Conservation (phyloP, 225 moss, liverwort and hornwort genomes). For the Anthoceros angustus region DNA sequence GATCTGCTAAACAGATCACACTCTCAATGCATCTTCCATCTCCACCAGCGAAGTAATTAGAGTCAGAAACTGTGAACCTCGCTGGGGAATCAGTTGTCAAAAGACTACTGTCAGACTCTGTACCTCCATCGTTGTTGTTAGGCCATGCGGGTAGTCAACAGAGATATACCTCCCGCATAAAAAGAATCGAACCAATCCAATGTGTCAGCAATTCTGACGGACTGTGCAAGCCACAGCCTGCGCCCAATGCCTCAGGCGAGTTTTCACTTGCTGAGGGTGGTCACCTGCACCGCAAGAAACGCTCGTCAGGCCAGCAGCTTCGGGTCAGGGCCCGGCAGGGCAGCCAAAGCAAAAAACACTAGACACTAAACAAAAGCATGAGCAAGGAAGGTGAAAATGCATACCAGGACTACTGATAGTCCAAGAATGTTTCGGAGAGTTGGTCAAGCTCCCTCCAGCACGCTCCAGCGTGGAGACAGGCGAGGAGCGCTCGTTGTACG, state of each 20-base stretch:
- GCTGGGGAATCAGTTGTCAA: too few relatives aligned
- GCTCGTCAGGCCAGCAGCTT: constrained; percentile 10
- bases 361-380: constrained; percentile 1
- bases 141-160: neutral
- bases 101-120: too few relatives aligned
- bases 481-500: constrained; percentile 7
- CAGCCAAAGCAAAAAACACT: constrained; percentile 16
- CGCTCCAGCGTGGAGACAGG: constrained; percentile 9
- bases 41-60: too few relatives aligned
- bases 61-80: too few relatives aligned
- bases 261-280: constrained; percentile 8
- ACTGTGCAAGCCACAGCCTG: constrained; percentile 11
- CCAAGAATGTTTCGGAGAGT: constrained; percentile 12
- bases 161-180: neutral
- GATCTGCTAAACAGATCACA: too few relatives aligned
- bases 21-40: too few relatives aligned
- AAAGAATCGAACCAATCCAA: neutral
- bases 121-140: neutral
- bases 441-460: constrained; percentile 7
- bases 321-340: constrained; percentile 11
- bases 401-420: constrained; percentile 12
- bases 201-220: constrained; percentile 5
- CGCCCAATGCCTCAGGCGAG: constrained; percentile 10
- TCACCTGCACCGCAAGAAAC: constrained; percentile 9
- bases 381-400: neutral